Evolutionary conservation across 306 rosid species (phyloP).

Genomic region (Malus fusca): DNA sequence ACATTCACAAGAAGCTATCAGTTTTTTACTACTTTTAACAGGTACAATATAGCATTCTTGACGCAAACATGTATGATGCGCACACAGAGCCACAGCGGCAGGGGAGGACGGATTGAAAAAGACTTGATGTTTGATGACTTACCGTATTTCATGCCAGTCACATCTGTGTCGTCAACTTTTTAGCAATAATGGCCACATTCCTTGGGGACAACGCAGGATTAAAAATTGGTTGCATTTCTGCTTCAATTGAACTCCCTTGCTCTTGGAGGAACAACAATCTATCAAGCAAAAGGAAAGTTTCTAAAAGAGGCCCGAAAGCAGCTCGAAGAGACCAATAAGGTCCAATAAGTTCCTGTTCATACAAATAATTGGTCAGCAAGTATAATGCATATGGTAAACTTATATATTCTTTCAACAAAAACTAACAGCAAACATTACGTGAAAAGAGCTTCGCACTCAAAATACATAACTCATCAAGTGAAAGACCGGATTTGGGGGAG

Average conservation of each 20-base stretch:
- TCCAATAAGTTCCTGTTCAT: constrained; percentile 65
- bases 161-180: constrained; percentile 32
- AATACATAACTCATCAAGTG: background rate
- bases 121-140: background rate
- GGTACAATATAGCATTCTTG: background rate
- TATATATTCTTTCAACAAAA: no score
- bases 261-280: constrained; percentile 82
- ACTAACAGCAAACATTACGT: background rate
- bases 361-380: background rate
- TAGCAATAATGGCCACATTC: constrained; percentile 82
- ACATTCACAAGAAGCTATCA: background rate
- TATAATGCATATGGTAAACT: background rate
- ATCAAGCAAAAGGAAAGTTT: constrained; percentile 83
- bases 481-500: background rate
- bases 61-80: background rate
- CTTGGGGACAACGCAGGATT: constrained; percentile 77
- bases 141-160: constrained; percentile 10
- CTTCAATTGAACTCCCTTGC: constrained; percentile 62
- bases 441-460: background rate
- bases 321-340: constrained; percentile 98
- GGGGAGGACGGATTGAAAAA: background rate
- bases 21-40: background rate
- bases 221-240: constrained; percentile 59
- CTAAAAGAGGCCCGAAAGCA: constrained; percentile 80
- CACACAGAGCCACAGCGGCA: background rate